Base-by-base conservation (phyloP, 768 basidiomycete species). In the Panaeolus papilionaceus region DNA sequence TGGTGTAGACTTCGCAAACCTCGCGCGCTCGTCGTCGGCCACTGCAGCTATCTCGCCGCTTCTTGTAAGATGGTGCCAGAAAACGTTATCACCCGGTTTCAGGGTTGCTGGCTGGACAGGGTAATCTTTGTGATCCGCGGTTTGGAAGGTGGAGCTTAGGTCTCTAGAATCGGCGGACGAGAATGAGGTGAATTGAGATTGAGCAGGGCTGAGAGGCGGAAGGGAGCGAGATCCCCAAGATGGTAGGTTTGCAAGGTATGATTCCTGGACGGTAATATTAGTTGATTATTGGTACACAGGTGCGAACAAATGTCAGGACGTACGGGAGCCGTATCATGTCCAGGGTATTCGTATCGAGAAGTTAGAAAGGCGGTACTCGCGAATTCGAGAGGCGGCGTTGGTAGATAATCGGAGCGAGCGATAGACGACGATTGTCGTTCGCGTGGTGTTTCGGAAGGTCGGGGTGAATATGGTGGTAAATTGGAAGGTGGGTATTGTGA, bases 31-130 rank as follows among this genome's bases (percentile, higher is more conserved):
- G 75, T 92, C 88, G 68, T 93, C 88, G 63, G 76, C 76, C 10
- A 91, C 89, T 33, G 85, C 89, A 45, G 90, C 88, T 67, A 92
- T 90, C 76, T 93, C 92, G 12, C 92, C 92, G 67, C 83, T 85
- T 70, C 86, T 87, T 61, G 83, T 76, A 67, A 93, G 88, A 71
- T 93, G 89, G 74, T 93, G 91, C 92, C 92, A 94, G 73, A 84
- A 92, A 18, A 93, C 79, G 10, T 87, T 74, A 68, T 92, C 90
- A 23, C 92, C 92, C 10, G 82, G 79, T 71, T 79, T 82, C 38
- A 90, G 84, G 61, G 76, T 65, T 38, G 80, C 66, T 78, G 79
- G 42, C 77, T 76, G 66, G 63, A 68, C 67, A 44, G 82, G 78
- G 7, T 74, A 72, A 64, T 86, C 84, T 68, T 80, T 79, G 66